These are phyloP conservation scores for Thalassiosira tumida DNA, from an alignment of 352 stramenopile species.

Conservation along the genomic window DNA sequence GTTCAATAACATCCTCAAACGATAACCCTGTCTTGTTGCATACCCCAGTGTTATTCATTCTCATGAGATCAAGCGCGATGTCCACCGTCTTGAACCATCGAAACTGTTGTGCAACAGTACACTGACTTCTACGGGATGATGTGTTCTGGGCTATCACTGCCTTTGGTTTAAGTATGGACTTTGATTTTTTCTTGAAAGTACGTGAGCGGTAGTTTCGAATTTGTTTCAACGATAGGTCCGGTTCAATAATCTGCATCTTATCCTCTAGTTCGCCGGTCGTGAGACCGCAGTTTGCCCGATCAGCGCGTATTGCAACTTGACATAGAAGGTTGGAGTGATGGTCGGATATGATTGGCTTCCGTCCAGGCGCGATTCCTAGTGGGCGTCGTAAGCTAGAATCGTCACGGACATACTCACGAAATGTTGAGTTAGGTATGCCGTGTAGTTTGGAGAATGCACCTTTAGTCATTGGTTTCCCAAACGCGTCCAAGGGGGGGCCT, in stretches of 20 bases:
- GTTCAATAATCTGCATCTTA: background rate
- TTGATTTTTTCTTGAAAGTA: slow-evolving; percentile 13
- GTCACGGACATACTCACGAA: slow-evolving; percentile 14
- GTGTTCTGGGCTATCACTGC: slow-evolving; percentile 45
- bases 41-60: slow-evolving; percentile 36
- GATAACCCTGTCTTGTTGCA: slow-evolving; percentile 34
- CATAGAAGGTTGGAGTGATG: slow-evolving; percentile 24
- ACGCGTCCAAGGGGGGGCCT: too few relatives aligned
- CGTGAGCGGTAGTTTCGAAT: background rate
- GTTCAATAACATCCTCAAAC: slow-evolving; percentile 39
- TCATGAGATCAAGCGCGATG: background rate
- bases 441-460: too few relatives aligned
- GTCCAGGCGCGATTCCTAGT: slow-evolving; percentile 3
- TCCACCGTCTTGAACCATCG: background rate
- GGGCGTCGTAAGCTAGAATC: background rate
- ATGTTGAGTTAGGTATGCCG: background rate
- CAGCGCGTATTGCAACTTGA: slow-evolving; percentile 33
- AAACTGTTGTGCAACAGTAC: slow-evolving; percentile 26
- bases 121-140: slow-evolving; percentile 32
- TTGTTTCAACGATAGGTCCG: slow-evolving; percentile 11
- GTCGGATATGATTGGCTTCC: background rate
- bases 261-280: slow-evolving; percentile 6
- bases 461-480: too few relatives aligned
- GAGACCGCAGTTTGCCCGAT: slow-evolving; percentile 39
- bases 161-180: slow-evolving; percentile 4